Base-by-base conservation (phyloP, 1,139 yeast species). In the Suhomyces kunorum region DNA sequence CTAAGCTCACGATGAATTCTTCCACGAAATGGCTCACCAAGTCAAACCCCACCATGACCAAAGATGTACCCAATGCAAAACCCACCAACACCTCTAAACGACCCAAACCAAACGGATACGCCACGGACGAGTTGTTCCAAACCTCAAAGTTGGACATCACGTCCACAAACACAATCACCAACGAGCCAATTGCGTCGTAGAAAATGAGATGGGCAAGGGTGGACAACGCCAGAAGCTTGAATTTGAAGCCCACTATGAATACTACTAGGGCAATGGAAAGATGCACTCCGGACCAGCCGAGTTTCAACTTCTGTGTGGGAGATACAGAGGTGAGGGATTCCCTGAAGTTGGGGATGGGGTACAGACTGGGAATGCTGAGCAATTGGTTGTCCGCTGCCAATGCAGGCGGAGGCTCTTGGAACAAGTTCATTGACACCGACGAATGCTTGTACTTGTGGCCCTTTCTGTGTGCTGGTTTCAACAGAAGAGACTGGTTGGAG, bases 401-500 rank as follows among this genome's bases (percentile, higher is more conserved):
- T 0, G 63, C 54, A 12, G 80, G 82, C 6, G 89, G 83, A 1
- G 97, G 96, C 56, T 90, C 98, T 58, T 87, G 96, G 61, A 92
- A 92, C 58, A 90, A 77, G 59, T 92, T 92, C 92, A 92, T 86
- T 3, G 96, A 87, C 5, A 92, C 96, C n/a, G 97, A 88, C 5
- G 97, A 88, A 55, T 92, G 98, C 59, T 92, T 92, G 58, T 92
- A 92, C 53, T 90, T 79, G 64, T 92, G 98, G 8, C 98, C 98
- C 49, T 90, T 83, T 67, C 98, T 80, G 55, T 87, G 94, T 0
- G 86, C 81, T 0, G 90, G 78, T 47, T 74, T 76, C 12, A 64
- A 61, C 50, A 54, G 59, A 20, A 69, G 53, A 5, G 66, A 58
- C 26, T 50, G 54, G 26, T 53, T 53, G 8, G 66, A 59, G n/a